A percentile compares a stretch with the other conserved stretches of the same genome.
These are phyloP conservation scores for Exophiala dermatitidis DNA, from an alignment of 2,329 filamentous ascomycete genomes.

Conservation along the genomic window DNA sequence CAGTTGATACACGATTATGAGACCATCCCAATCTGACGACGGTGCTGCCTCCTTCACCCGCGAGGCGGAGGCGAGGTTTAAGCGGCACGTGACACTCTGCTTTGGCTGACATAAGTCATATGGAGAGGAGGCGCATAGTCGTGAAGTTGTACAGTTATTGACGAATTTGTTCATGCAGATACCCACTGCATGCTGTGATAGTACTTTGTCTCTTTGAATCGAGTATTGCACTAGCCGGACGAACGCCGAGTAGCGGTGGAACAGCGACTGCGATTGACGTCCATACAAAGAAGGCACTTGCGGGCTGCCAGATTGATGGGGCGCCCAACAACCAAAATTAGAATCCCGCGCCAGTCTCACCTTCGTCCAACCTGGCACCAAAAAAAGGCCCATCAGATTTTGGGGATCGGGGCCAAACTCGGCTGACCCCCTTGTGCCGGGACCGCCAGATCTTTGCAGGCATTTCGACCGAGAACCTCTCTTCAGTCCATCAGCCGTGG, in stretches of 20 bases:
- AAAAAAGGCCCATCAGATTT: background rate
- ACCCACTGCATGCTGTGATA: too few relatives aligned
- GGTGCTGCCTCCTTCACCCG: too few relatives aligned
- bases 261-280: background rate
- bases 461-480: too few relatives aligned
- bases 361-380: background rate
- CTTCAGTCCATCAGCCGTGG: too few relatives aligned
- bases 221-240: background rate
- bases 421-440: background rate
- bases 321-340: slow-evolving; percentile 3
- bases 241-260: background rate
- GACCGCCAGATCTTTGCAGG: background rate
- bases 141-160: too few relatives aligned
- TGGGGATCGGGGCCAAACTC: background rate
- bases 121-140: too few relatives aligned
- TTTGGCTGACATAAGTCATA: background rate
- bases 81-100: background rate
- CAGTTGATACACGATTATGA: slow-evolving; percentile 1
- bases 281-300: background rate
- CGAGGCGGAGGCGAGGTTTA: background rate
- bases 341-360: background rate
- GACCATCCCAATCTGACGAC: background rate
- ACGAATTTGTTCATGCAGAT: too few relatives aligned
- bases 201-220: background rate
- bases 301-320: slow-evolving; percentile 1